Conservation (phyloP, 371 early-diverging fungal genomes). For the Rhizopus sp. region DNA sequence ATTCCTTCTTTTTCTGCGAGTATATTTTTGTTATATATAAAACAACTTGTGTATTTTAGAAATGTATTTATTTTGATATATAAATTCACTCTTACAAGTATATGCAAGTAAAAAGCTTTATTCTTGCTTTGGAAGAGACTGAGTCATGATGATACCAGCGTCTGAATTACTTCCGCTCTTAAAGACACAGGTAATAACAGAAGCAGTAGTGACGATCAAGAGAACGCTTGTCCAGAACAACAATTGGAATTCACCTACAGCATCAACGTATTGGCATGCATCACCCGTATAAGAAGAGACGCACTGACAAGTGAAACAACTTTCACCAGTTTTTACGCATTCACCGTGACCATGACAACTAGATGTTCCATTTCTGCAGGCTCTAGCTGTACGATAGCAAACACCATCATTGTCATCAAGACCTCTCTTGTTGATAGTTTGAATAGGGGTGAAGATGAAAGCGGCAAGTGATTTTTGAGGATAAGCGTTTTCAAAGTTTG, state of each 20-base stretch:
- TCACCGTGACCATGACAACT: constrained; percentile 40
- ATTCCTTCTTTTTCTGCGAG: too few species aligned
- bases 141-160: constrained; percentile 40
- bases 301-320: constrained; percentile 44
- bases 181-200: constrained; percentile 42
- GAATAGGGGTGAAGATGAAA: constrained; percentile 29
- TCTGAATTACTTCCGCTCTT: constrained; percentile 37
- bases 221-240: constrained; percentile 50
- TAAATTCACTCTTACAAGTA: neutral
- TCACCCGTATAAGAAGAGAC: constrained; percentile 33
- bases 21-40: too few species aligned
- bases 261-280: constrained; percentile 40
- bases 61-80: too few species aligned
- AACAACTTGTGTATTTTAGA: too few species aligned
- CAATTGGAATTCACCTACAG: constrained; percentile 46
- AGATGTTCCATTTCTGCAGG: constrained; percentile 36
- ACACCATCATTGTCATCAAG: constrained; percentile 12
- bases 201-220: constrained; percentile 38
- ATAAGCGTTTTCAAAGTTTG: constrained; percentile 17
- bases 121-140: constrained; percentile 48
- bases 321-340: constrained; percentile 25
- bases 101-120: constrained; percentile 17
- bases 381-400: constrained; percentile 25
- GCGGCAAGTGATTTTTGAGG: constrained; percentile 16
- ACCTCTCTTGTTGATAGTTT: neutral